Percentiles rank a stretch among this genome's conserved stretches.
Evolutionary conservation across 345 rosid species (phyloP).

Genomic region (Tarenaya hassleriana): DNA sequence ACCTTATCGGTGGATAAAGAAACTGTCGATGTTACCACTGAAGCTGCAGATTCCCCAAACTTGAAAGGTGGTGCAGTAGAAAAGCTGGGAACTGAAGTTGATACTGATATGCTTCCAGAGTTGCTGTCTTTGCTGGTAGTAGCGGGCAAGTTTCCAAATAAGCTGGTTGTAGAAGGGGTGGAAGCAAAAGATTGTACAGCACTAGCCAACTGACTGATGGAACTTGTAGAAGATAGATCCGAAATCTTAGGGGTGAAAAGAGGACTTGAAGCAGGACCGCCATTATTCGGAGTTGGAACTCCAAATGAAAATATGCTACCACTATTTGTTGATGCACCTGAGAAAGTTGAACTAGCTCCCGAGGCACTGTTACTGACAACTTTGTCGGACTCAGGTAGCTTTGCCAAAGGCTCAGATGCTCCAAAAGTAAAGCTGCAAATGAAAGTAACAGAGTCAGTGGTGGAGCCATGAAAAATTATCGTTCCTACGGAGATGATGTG

Average conservation of each 20-base stretch:
- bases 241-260: constrained; percentile 27
- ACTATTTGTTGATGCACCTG: constrained; percentile 33
- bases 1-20: constrained; percentile 26
- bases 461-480: constrained; percentile 15
- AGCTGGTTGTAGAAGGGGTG: constrained; percentile 17
- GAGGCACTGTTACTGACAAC: constrained; percentile 24
- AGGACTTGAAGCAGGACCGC: constrained; percentile 35
- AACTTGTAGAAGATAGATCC: constrained; percentile 24
- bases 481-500: constrained; percentile 6
- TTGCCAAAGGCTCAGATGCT: constrained; percentile 24
- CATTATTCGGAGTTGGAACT: constrained; percentile 33
- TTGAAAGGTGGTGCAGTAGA: constrained; percentile 37
- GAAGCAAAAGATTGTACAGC: constrained; percentile 21
- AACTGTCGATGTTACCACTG: constrained; percentile 29
- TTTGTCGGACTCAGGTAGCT: constrained; percentile 39
- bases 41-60: constrained; percentile 36
- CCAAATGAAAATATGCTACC: constrained; percentile 41
- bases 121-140: constrained; percentile 19
- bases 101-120: constrained; percentile 17
- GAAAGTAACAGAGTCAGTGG: constrained; percentile 17
- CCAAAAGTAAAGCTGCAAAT: constrained; percentile 48
- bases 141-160: constrained; percentile 19
- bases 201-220: constrained; percentile 28
- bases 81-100: constrained; percentile 32
- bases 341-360: constrained; percentile 29